A percentile compares a stretch with the other conserved stretches of the same genome.
Evolutionary conservation across 2,329 filamentous ascomycete species (phyloP).

Genomic region (Aotearoamyces nothofagi): DNA sequence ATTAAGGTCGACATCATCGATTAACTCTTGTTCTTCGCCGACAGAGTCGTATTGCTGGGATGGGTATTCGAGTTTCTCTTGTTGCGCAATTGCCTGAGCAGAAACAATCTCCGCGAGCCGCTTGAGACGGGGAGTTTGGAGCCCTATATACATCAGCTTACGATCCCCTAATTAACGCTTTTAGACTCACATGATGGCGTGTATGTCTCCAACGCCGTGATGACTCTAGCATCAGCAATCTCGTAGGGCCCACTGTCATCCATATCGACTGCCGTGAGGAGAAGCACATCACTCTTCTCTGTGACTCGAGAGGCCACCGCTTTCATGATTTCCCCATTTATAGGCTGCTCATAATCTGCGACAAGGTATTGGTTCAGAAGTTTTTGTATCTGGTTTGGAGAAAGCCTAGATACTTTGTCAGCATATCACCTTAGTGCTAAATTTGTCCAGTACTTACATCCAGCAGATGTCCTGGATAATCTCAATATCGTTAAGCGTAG

Average conservation of each 20-base stretch:
- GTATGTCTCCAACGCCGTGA: conserved; percentile 94
- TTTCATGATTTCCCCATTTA: conserved; percentile 99
- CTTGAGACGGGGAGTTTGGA: conserved; percentile 91
- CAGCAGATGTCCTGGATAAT: conserved; percentile 99
- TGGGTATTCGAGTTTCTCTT: conserved; percentile 61
- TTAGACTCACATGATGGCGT: conserved; percentile 77
- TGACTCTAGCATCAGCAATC: conserved; percentile 90
- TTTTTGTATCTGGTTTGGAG: conserved; percentile 98
- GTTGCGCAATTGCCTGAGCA: conserved; percentile 88
- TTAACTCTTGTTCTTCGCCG: conserved; percentile 31
- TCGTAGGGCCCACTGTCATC: conserved; percentile 97
- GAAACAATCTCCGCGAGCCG: conserved; percentile 96
- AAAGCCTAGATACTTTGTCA: conserved; percentile 45
- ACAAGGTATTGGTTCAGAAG: conserved; percentile 96
- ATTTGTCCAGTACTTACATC: conserved; percentile 61
- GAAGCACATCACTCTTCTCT: conserved; percentile 92
- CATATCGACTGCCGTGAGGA: conserved; percentile 93
- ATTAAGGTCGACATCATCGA: conserved; percentile 21
- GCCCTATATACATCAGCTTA: conserved; percentile 40
- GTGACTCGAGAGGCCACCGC: conserved; percentile 92
- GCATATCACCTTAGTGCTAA: neutral
- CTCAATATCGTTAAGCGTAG: conserved; percentile 96
- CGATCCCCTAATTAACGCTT: no score
- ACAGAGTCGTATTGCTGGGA: conserved; percentile 28
- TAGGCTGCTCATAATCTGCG: conserved; percentile 96